Percentiles rank a stretch among this genome's conserved stretches.
These are phyloP conservation scores for Volvox carteri DNA, from an alignment of 163 green algal genomes.

Conservation along the genomic window DNA sequence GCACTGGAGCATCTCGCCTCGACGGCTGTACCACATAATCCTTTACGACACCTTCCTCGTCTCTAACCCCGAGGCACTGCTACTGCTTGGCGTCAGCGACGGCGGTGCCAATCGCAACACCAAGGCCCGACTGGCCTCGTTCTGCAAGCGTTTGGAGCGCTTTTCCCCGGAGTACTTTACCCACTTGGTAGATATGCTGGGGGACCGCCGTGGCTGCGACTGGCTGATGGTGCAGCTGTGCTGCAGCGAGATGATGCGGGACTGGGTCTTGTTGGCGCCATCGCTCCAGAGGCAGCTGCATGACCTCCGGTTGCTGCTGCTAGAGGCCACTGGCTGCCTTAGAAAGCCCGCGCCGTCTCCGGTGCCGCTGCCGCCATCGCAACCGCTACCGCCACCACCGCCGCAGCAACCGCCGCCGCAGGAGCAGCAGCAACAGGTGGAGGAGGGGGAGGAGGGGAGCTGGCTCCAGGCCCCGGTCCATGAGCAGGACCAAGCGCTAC, in stretches of 20 bases:
- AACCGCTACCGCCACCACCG: neutral
- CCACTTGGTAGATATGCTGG: neutral
- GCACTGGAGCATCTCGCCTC: neutral
- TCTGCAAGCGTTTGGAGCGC: neutral
- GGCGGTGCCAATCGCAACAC: neutral
- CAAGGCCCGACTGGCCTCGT: too few relatives aligned
- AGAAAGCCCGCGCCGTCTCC: too few relatives aligned
- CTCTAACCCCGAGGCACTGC: neutral
- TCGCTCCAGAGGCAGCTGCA: neutral
- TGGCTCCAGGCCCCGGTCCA: too few relatives aligned
- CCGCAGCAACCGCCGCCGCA: neutral
- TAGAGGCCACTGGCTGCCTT: neutral
- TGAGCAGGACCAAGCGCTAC: too few relatives aligned
- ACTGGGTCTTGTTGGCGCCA: neutral
- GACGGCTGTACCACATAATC: neutral
- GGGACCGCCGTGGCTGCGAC: neutral
- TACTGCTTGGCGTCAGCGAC: neutral
- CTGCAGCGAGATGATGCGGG: neutral
- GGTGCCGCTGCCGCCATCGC: neutral
- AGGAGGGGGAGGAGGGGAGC: too few relatives aligned
- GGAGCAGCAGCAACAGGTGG: too few relatives aligned
- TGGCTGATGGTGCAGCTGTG: neutral
- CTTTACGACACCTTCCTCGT: neutral
- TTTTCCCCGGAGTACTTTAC: neutral
- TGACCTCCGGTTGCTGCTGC: neutral